A percentile compares a stretch with the other conserved stretches of the same genome.
phyloP scores from a whole-genome alignment of 2,329 filamentous ascomycete species.

The Coniochaeta hoffmannii region DNA sequence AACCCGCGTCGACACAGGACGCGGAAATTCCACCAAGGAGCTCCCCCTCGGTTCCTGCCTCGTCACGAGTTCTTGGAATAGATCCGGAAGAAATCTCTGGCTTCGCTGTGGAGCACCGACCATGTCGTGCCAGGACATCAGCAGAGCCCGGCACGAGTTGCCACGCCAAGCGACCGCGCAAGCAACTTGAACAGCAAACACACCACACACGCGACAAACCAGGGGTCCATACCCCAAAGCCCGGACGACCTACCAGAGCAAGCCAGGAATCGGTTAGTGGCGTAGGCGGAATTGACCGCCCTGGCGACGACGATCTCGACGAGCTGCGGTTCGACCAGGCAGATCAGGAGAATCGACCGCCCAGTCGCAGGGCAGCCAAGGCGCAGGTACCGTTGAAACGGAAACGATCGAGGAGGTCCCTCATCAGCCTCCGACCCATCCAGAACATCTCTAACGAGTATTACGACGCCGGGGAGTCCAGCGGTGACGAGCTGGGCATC shows the following conservation, averaged over 20 bases:
- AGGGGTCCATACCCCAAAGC: not conserved
- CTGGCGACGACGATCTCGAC: not conserved
- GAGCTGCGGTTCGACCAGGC: not conserved
- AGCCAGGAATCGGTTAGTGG: not conserved
- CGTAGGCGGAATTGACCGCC: not conserved
- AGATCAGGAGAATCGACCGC: constrained; percentile 1
- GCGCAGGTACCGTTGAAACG: not conserved
- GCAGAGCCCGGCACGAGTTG: not conserved
- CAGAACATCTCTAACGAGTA: not conserved
- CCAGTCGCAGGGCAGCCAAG: not conserved
- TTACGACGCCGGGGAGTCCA: not conserved
- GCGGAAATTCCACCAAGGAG: not conserved
- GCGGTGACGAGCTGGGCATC: constrained; percentile 1
- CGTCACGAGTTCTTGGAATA: not conserved
- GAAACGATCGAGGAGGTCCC: not conserved
- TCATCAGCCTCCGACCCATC: not conserved
- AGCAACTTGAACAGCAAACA: not conserved
- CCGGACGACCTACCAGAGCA: not conserved
- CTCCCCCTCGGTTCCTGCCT: not conserved
- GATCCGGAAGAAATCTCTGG: not conserved
- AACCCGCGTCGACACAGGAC: not conserved
- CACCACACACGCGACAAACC: not conserved
- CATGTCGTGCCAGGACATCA: not conserved
- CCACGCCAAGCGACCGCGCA: not conserved
- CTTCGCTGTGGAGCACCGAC: not conserved